Conservation (phyloP, 2,329 filamentous ascomycete genomes). For the Venturia nashicola region DNA sequence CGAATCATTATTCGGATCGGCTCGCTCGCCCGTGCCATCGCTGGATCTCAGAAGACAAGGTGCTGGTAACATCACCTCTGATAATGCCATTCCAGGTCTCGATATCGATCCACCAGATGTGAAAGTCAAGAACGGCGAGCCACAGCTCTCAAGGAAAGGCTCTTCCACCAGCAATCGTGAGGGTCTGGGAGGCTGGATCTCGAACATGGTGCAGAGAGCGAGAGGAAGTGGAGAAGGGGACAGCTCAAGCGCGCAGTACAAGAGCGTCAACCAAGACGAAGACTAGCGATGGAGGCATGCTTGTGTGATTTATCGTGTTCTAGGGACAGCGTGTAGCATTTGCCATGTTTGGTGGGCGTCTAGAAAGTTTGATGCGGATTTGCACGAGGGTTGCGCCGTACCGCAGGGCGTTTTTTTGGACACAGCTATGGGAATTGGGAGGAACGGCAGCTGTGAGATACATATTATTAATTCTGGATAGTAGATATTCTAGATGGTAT, state of each 20-base stretch:
- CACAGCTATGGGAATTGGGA: background rate
- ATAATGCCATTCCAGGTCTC: slow-evolving; percentile 64
- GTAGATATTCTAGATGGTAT: background rate
- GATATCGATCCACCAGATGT: slow-evolving; percentile 69
- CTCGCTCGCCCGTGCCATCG: slow-evolving; percentile 66
- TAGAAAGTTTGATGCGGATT: background rate
- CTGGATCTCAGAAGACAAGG: slow-evolving; percentile 53
- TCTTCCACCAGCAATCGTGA: slow-evolving; percentile 27
- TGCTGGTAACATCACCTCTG: slow-evolving; percentile 28
- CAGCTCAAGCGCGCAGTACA: slow-evolving; percentile 32
- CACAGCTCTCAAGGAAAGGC: slow-evolving; percentile 21
- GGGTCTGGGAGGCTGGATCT: slow-evolving; percentile 58
- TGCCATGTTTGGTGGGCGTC: background rate
- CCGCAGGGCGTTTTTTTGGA: background rate
- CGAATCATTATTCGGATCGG: slow-evolving; percentile 63
- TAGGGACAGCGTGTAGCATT: background rate
- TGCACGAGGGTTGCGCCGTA: background rate
- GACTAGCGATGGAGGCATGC: slow-evolving; percentile 10
- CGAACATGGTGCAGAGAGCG: slow-evolving; percentile 47
- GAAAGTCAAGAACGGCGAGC: slow-evolving; percentile 38
- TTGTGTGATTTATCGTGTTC: background rate
- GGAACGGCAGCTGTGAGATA: background rate
- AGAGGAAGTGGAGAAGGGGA: slow-evolving; percentile 20
- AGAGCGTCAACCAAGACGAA: slow-evolving; percentile 32
- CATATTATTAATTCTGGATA: background rate